phyloP scores from a whole-genome alignment of 805 yeast species.

The Komagataella kurtzmanii region DNA sequence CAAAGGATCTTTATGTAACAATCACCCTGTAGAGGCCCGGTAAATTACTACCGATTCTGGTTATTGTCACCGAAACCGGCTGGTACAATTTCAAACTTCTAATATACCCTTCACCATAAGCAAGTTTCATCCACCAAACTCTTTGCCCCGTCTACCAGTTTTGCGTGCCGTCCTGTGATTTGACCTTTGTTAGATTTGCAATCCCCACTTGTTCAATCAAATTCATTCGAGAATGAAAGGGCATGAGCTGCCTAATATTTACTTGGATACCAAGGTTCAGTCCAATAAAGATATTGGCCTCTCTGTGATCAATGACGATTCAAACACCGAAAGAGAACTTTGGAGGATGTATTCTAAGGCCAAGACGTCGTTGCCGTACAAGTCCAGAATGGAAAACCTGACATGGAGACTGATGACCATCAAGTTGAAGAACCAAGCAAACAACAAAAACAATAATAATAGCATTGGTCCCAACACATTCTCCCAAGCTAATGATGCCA shows the following conservation, averaged over 20 bases:
- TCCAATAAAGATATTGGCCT: not conserved
- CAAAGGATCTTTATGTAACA: not conserved
- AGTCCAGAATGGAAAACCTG: conserved; percentile 66
- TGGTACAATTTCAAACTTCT: not conserved
- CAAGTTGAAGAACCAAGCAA: conserved; percentile 11
- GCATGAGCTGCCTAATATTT: not conserved
- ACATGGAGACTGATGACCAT: conserved; percentile 82
- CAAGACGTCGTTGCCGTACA: conserved; percentile 59
- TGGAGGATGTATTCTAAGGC: conserved; percentile 82
- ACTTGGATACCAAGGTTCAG: not conserved
- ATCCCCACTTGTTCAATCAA: not conserved
- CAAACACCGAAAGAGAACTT: conserved; percentile 12
- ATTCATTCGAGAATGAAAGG: not conserved
- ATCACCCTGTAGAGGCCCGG: not conserved
- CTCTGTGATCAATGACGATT: not conserved
- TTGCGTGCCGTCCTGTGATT: not conserved
- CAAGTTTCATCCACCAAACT: not conserved
- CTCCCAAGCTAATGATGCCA: not conserved
- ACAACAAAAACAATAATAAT: not conserved
- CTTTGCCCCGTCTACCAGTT: not conserved
- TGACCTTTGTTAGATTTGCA: not conserved
- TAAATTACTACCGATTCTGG: not conserved
- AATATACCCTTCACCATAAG: not conserved
- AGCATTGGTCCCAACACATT: not conserved
- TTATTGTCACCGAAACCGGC: not conserved